Base-by-base conservation (phyloP, 1,284 basidiomycete species). In the Ganoderma sp. region DNA sequence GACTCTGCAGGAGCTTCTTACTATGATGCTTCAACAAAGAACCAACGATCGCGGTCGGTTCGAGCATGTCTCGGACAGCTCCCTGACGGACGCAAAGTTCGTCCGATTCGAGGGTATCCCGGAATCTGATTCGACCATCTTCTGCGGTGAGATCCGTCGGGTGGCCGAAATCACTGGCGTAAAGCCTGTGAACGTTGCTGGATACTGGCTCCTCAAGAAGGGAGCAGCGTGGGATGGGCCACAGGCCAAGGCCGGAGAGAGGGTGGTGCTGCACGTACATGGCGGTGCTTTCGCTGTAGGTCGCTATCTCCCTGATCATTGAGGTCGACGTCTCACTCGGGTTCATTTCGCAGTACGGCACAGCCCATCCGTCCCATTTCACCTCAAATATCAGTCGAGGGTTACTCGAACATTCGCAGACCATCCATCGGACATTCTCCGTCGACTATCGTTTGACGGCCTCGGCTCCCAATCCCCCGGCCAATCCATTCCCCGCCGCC, bases 401-500 rank as follows among this genome's bases (percentile, higher is more conserved):
- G 22, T 48, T 71, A 28, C 63, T 67, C 7, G 79, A 63, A 42
- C 39, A 43, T 57, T 28, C 56, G 3, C 19, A 6, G 28, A 42
- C 42, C n/a, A 4, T 76, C 54, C 17, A 65, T 3, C 67, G 61
- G 32, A 74, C 68, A 17, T 75, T 79, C 65, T 70, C 75, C 0
- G 54, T 79, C 65, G 79, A 80, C 45, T 81, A 79, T 68, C 78
- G 79, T 43, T 71, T 78, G n/a, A 76, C 74, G 25, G 64, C 70
- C 6, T 69, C 75, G 22, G 42, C 57, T 3, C 61, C 64, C 10
- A 73, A 70, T 52, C 19, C 34, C 34, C 73, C 74, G 17, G 79
- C 77, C 2, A 77, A 83, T 67, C 83, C 89, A 1, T 90, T 90
- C 81, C 89, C 90, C 0, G 78, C 88, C 0, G 88, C 88, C 19